Evolutionary conservation across 441 rosid genomes (phyloP), one percentile per base, ranked within the genome.

Genomic region (Populus hybrid): DNA sequence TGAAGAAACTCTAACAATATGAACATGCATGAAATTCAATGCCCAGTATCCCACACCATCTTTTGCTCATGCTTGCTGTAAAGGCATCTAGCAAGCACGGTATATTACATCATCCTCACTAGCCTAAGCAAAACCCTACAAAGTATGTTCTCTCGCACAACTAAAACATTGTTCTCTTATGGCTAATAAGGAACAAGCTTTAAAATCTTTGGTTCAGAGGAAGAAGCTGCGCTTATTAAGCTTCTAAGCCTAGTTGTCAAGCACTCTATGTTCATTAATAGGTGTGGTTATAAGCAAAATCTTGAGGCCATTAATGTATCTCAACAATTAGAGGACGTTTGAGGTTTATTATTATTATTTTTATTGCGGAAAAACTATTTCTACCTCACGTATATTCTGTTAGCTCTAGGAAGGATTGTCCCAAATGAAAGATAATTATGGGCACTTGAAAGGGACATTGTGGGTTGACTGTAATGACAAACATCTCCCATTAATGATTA

Each of bases 21-120:
- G 69, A 94, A 75, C 71, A 88, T 83, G 79, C 83, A 84, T 23
- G 83, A 84, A 66, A 88, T n/a, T 0, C 72, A 89, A 34, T 72
- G 93, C 98, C 63, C 84, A 89, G 77, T 84, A 86, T n/a, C 88
- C 86, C 74, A 95, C n/a, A 77, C 88, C 81, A n/a, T 93, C 85
- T 84, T 89, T 80, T 85, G 89, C 71, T 91, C 89, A 11, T 85
- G 83, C 81, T 84, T 87, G 81, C 90, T 87, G 74, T n/a, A n/a
- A n/a, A 95, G 91, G 86, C 98, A 93, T 82, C 95, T 88, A 0
- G 95, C 87, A 69, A 87, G 86, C 57, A 95, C 80, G 21, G 86
- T 85, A 35, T 85, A 79, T 69, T 83, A 89, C 85, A 84, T 80
- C 77, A 82, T 85, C 26, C 40, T 59, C 19, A 3, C 66, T 32